These are phyloP conservation scores for Corylus avellana DNA, from an alignment of 306 rosid genomes.

Conservation along the genomic window DNA sequence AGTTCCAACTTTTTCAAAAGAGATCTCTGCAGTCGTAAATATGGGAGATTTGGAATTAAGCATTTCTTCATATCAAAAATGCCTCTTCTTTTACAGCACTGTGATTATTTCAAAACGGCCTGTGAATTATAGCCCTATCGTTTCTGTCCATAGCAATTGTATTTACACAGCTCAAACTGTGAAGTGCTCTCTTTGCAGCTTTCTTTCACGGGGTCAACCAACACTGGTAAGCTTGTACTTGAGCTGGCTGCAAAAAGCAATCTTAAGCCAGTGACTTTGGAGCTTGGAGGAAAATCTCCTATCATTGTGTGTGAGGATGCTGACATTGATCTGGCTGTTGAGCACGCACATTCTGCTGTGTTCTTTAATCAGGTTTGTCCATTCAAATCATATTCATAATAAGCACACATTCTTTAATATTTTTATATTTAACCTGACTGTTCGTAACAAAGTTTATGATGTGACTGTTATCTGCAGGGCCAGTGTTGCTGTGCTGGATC, in stretches of 20 bases:
- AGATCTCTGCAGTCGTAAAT: not conserved
- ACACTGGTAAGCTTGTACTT: slow-evolving; percentile 57
- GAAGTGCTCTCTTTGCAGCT: slow-evolving; percentile 40
- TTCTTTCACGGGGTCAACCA: slow-evolving; percentile 78
- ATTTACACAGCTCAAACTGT: slow-evolving; percentile 16
- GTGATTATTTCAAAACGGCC: not conserved
- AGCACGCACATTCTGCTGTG: slow-evolving; percentile 66
- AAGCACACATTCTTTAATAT: not conserved
- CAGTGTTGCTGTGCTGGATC: slow-evolving; percentile 89
- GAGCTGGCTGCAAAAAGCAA: slow-evolving; percentile 65
- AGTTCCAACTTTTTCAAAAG: not conserved
- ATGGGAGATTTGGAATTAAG: not conserved
- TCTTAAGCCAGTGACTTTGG: slow-evolving; percentile 72
- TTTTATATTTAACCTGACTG: slow-evolving; percentile 10
- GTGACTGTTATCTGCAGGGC: slow-evolving; percentile 46
- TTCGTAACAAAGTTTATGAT: slow-evolving; percentile 11
- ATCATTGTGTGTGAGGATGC: slow-evolving; percentile 78
- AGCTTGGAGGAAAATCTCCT: slow-evolving; percentile 84
- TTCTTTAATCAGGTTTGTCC: slow-evolving; percentile 71
- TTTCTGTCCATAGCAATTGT: slow-evolving; percentile 10
- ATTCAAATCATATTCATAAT: slow-evolving; percentile 4
- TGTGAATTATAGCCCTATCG: not conserved
- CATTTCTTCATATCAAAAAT: not conserved
- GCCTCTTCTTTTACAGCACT: no score
- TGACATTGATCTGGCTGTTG: slow-evolving; percentile 74